Conservation (phyloP, 345 rosid species). For the Psidium guajava region DNA sequence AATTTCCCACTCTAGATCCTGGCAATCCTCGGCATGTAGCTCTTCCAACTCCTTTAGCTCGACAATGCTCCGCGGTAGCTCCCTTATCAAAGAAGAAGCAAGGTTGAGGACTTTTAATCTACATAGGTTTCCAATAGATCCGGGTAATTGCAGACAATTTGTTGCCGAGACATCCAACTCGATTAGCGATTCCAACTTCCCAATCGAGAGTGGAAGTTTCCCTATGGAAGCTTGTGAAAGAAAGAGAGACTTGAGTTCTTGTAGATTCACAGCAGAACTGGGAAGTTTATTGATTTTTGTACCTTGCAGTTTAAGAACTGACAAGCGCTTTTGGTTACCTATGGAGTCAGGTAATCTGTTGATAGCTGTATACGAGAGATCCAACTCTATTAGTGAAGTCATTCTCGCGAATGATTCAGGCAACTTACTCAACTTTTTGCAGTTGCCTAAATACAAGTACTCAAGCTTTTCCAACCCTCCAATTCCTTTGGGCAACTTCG, state of each 20-base stretch:
- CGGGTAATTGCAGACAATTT: neutral
- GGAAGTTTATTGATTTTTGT: neutral
- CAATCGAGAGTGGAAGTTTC: neutral
- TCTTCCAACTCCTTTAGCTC: neutral
- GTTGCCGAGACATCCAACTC: neutral
- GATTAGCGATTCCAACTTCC: neutral
- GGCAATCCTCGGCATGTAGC: neutral
- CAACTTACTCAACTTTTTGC: neutral
- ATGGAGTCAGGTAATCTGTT: neutral
- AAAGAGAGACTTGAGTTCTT: neutral
- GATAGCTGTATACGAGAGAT: neutral
- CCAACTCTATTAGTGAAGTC: neutral
- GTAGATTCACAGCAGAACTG: neutral
- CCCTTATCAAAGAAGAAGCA: neutral
- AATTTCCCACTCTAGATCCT: neutral
- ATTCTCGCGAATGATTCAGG: neutral
- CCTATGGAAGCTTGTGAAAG: neutral
- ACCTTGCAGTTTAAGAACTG: neutral
- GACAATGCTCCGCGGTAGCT: neutral
- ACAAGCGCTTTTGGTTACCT: neutral
- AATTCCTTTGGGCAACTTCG: neutral
- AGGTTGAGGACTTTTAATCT: neutral
- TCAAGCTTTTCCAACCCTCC: neutral
- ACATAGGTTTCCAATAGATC: neutral
- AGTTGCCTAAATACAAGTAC: neutral